Base-by-base conservation (phyloP, 441 rosid genomes). In the Flueggea neowawraea region DNA sequence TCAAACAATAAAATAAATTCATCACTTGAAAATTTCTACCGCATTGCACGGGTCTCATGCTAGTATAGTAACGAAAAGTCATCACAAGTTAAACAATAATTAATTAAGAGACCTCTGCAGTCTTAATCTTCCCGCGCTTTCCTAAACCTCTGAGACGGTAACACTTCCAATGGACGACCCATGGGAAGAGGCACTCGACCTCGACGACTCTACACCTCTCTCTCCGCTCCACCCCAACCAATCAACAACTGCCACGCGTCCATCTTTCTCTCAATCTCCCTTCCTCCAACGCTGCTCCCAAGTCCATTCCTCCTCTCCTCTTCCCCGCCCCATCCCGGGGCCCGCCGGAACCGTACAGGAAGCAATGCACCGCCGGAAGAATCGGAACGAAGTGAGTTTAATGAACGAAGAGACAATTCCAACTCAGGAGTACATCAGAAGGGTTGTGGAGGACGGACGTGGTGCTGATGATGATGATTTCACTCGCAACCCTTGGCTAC, bases 371-470 rank as follows among this genome's bases (percentile, higher is more conserved):
- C 86, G 61, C 4, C 77, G 88, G 43, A 82, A 75, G 67, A 61
- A 52, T 60, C 76, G 67, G 15, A 52, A 66, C 60, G 60, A 62
- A 47, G 67, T 64, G 3, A 58, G 28, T 64, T 58, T 65, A 6
- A 39, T 66, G 22, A 70, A 39, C 13, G 67, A 33, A 65, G 66
- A 0, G 83, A 80, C 44, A 12, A 64, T 88, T 22, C 64, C 96
- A 5, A 90, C 98, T 31, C 97, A 90, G 71, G 94, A 90, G 75
- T 88, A 80, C 61, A 67, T 86, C 55, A 75, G 91, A 75, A 85
- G 82, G 73, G 90, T 80, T 63, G 76, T 80, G 0, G 90, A 84
- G 68, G 82, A 78, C 43, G 82, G 77, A 44, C 72, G 69, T 54
- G 58, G 57, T 44, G 70, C 73, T 53, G 78, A 62, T 28, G 93